A percentile compares a stretch with the other conserved stretches of the same genome.
Evolutionary conservation across 2,329 filamentous ascomycete genomes (phyloP).

Genomic region (Corynespora cassiicola): DNA sequence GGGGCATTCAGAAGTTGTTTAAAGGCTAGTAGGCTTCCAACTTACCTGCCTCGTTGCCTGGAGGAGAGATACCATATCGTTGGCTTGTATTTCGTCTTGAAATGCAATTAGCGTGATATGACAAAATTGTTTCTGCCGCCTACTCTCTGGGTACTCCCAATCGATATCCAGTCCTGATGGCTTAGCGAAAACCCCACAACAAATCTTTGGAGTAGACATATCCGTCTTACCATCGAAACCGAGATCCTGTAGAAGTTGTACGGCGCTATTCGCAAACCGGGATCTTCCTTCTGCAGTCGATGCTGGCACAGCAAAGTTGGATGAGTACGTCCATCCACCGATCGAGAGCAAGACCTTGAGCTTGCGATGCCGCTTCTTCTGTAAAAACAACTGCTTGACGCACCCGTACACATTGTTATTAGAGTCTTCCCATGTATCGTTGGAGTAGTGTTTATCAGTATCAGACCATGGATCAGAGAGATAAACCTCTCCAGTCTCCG

Average conservation of each 20-base stretch:
- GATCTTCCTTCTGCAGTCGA: constrained; percentile 16
- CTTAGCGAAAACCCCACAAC: neutral
- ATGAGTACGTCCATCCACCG: constrained; percentile 29
- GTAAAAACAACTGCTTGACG: constrained; percentile 24
- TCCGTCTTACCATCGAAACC: constrained; percentile 28
- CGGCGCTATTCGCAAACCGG: constrained; percentile 20
- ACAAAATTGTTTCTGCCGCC: too few species aligned
- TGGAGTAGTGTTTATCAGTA: constrained; percentile 27
- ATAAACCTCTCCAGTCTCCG: constrained; percentile 26
- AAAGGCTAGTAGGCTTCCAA: too few species aligned
- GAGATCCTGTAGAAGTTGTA: constrained; percentile 21
- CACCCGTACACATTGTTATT: constrained; percentile 29
- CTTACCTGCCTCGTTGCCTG: constrained; percentile 23
- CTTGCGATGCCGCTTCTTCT: constrained; percentile 26
- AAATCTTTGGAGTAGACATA: too few species aligned
- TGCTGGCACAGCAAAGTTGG: constrained; percentile 21
- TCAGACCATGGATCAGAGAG: constrained; percentile 26
- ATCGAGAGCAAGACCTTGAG: constrained; percentile 26
- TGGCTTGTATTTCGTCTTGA: constrained; percentile 35
- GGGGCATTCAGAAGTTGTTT: too few species aligned
- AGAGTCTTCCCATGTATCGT: constrained; percentile 29
- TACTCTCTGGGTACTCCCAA: constrained; percentile 42
- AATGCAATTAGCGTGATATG: constrained; percentile 3
- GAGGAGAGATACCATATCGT: constrained; percentile 41
- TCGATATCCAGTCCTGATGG: constrained; percentile 42